These are phyloP conservation scores for Fusarium sp. DNA, from an alignment of 2,329 filamentous ascomycete genomes.

Conservation along the genomic window DNA sequence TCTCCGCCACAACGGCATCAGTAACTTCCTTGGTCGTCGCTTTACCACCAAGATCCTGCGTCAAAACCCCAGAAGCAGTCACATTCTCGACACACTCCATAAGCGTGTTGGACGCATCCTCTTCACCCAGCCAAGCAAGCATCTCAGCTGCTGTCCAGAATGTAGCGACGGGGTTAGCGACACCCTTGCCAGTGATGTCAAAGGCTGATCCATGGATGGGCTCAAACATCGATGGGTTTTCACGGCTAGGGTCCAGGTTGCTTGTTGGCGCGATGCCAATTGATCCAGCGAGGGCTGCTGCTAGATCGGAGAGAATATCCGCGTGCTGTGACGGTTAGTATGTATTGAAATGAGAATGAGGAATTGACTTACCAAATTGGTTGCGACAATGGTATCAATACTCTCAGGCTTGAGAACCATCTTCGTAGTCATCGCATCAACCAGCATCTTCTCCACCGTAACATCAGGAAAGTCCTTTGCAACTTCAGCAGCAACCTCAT, in stretches of 20 bases:
- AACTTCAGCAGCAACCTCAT: constrained; percentile 68
- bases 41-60: constrained; percentile 65
- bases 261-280: constrained; percentile 79
- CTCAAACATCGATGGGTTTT: constrained; percentile 70
- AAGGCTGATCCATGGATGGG: constrained; percentile 71
- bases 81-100: constrained; percentile 66
- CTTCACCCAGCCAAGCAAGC: constrained; percentile 68
- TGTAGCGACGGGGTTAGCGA: constrained; percentile 68
- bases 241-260: constrained; percentile 71
- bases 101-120: constrained; percentile 60
- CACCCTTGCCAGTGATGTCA: constrained; percentile 67
- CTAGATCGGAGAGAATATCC: constrained; percentile 77
- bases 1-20: constrained; percentile 48
- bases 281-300: constrained; percentile 75
- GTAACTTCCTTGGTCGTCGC: constrained; percentile 53
- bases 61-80: constrained; percentile 63
- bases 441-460: constrained; percentile 72
- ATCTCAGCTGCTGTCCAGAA: constrained; percentile 71
- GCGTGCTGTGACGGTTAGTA: constrained; percentile 54
- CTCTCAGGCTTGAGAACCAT: constrained; percentile 71
- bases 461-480: constrained; percentile 70
- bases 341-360: accelerated
- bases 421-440: constrained; percentile 74
- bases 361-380: constrained; percentile 59
- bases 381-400: constrained; percentile 73